phyloP scores from a whole-genome alignment of 2,329 filamentous ascomycete species.

The Acrocalymma vagum region DNA sequence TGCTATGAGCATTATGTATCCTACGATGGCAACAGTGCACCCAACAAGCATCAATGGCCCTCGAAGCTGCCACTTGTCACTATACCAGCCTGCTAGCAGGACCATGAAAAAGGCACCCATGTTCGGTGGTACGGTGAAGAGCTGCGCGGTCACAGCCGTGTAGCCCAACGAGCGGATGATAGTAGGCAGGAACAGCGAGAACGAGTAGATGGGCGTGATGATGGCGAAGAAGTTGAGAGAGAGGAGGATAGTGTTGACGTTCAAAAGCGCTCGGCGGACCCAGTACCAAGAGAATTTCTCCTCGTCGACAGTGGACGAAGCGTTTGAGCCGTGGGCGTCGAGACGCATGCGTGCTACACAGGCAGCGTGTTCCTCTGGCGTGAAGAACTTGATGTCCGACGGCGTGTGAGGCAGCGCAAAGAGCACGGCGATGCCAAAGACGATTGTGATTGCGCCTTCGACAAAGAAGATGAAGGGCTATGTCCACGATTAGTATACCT shows the following conservation, averaged over 20 bases:
- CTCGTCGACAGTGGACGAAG: slow-evolving; percentile 38
- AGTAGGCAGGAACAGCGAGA: slow-evolving; percentile 50
- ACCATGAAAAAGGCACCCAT: slow-evolving; percentile 53
- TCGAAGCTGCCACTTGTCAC: slow-evolving; percentile 52
- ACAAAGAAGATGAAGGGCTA: slow-evolving; percentile 46
- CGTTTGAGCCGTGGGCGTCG: slow-evolving; percentile 34
- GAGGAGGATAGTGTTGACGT: slow-evolving; percentile 51
- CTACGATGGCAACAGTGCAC: slow-evolving; percentile 54
- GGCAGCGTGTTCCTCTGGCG: slow-evolving; percentile 33
- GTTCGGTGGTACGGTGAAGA: slow-evolving; percentile 50
- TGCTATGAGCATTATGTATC: slow-evolving; percentile 64
- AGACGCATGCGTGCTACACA: slow-evolving; percentile 36
- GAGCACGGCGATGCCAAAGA: slow-evolving; percentile 55
- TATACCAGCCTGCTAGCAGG: slow-evolving; percentile 51
- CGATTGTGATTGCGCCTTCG: slow-evolving; percentile 36
- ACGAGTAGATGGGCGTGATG: slow-evolving; percentile 57
- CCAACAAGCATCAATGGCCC: slow-evolving; percentile 61
- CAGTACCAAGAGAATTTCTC: slow-evolving; percentile 53
- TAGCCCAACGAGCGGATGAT: slow-evolving; percentile 50
- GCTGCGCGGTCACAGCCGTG: slow-evolving; percentile 48
- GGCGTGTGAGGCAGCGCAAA: slow-evolving; percentile 62
- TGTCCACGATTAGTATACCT: slow-evolving; percentile 1
- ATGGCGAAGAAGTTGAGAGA: slow-evolving; percentile 43
- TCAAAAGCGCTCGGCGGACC: slow-evolving; percentile 43
- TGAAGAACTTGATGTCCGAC: slow-evolving; percentile 42